Base-by-base conservation (phyloP, 371 early-diverging fungal species). In the Massospora cicadina region DNA sequence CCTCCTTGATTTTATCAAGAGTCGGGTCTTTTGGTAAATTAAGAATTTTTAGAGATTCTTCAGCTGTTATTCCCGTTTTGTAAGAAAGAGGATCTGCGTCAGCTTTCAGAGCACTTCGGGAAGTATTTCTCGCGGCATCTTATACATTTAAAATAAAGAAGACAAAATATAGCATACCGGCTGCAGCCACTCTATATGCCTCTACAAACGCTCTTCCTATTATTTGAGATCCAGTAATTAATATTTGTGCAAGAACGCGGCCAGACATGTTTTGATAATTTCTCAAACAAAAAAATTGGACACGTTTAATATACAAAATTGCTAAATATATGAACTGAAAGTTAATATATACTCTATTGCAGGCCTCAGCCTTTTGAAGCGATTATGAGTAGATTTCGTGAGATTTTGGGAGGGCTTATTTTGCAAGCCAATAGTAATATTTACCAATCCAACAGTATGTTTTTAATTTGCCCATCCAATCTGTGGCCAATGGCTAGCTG, bases 181-280 rank as follows among this genome's bases (percentile, higher is more conserved):
- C 88, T 55, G 90, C 85, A 12, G 93, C 95, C 71, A 91, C 88
- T 63, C 85, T 87, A 73, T 90, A 94, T 26, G 97, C 95, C 53
- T 92, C 95, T 68, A 89, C 80, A 72, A 93, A 91, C 27, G 97
- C 97, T 71, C 85, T 82, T 54, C 93, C 92, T 43, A 93, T 78
- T 68, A 96, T 90, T 63, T 86, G 87, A 12, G 87, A 77, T 54
- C 93, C 89, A 63, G 83, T 83, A 10, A 93, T 74, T 33, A 93
- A 76, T 71, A 96, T 80, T 74, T 95, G 92, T 53, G 90, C 85
- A 67, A 94, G 80, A 54, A 91, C 73, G 75, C 83, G 74, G 55
- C 71, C 82, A 66, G 83, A 56, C 66, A 65, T 65, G 30, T 54
- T 23, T 30, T 30, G 30, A 60, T 21, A 43, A 43, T 43, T 43